Conservation (phyloP, 306 rosid genomes). For the Pachyrhizus erosus region DNA sequence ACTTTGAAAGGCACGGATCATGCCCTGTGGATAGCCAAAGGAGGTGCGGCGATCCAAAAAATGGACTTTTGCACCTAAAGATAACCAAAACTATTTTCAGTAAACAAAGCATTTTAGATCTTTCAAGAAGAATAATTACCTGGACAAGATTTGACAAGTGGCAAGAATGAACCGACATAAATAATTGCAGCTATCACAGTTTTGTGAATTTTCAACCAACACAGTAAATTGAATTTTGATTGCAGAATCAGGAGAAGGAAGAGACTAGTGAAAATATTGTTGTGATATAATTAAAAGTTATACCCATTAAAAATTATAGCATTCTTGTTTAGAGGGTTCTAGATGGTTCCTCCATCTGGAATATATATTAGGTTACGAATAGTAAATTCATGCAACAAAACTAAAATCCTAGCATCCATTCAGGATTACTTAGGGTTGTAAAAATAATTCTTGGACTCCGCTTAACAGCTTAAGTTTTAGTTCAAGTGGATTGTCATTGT, state of each 20-base stretch:
- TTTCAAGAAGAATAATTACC: slow-evolving; percentile 29
- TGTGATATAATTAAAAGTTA: background rate
- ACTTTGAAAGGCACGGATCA: slow-evolving; percentile 74
- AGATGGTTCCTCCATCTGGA: background rate
- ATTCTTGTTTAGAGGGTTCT: slow-evolving; percentile 10
- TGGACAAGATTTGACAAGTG: slow-evolving; percentile 15
- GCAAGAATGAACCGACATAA: background rate
- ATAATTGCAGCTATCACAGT: slow-evolving; percentile 1
- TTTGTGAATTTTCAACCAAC: slow-evolving; percentile 19
- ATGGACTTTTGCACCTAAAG: slow-evolving; percentile 68
- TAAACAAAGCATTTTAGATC: slow-evolving; percentile 30
- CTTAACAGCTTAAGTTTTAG: slow-evolving; percentile 16
- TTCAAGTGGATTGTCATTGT: slow-evolving; percentile 21
- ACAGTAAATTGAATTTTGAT: slow-evolving; percentile 27
- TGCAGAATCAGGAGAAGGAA: slow-evolving; percentile 35
- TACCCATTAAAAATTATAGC: slow-evolving; percentile 1
- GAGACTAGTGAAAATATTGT: background rate
- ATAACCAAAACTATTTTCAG: slow-evolving; percentile 41
- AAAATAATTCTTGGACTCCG: background rate
- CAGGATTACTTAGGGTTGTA: slow-evolving; percentile 15
- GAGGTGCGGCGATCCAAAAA: slow-evolving; percentile 60
- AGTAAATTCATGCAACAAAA: slow-evolving; percentile 11
- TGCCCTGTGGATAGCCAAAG: slow-evolving; percentile 73
- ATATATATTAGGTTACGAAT: slow-evolving; percentile 21
- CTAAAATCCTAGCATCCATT: slow-evolving; percentile 17